Conservation (phyloP, 768 basidiomycete genomes). For the Clathrus columnatus region DNA sequence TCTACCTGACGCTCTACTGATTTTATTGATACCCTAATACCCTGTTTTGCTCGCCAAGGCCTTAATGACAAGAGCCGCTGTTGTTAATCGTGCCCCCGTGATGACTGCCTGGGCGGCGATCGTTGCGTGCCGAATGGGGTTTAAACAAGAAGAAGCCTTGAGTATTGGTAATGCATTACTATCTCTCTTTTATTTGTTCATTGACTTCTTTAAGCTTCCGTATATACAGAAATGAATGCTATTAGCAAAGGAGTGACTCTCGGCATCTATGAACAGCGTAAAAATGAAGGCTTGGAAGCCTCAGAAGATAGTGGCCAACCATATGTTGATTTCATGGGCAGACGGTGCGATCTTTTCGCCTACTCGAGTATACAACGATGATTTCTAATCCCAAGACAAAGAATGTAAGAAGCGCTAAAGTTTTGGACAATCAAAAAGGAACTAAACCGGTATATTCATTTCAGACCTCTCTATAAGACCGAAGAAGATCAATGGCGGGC, state of each 20-base stretch:
- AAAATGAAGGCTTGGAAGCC: constrained; percentile 48
- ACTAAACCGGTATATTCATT: constrained; percentile 8
- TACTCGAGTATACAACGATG: not conserved
- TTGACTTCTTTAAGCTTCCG: constrained; percentile 51
- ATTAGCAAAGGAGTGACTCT: constrained; percentile 76
- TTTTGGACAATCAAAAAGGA: not conserved
- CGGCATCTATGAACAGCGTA: constrained; percentile 58
- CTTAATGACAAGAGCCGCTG: constrained; percentile 48
- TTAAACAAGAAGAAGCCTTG: constrained; percentile 80
- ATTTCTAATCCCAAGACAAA: constrained; percentile 11
- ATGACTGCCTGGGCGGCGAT: constrained; percentile 91
- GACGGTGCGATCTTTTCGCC: constrained; percentile 34
- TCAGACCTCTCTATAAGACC: constrained; percentile 73
- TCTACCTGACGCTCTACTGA: not conserved
- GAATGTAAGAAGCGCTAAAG: constrained; percentile 30
- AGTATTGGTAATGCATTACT: constrained; percentile 61
- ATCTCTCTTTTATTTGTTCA: not conserved
- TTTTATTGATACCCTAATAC: not conserved
- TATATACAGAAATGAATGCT: constrained; percentile 91
- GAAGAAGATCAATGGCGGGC: constrained; percentile 73
- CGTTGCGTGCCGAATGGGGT: constrained; percentile 81
- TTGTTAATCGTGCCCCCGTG: constrained; percentile 87
- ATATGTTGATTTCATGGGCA: constrained; percentile 79
- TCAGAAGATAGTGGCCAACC: constrained; percentile 57
- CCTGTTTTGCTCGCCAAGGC: constrained; percentile 30